phyloP scores from a whole-genome alignment of 2,329 filamentous ascomycete genomes.

The Fusarium sp. region DNA sequence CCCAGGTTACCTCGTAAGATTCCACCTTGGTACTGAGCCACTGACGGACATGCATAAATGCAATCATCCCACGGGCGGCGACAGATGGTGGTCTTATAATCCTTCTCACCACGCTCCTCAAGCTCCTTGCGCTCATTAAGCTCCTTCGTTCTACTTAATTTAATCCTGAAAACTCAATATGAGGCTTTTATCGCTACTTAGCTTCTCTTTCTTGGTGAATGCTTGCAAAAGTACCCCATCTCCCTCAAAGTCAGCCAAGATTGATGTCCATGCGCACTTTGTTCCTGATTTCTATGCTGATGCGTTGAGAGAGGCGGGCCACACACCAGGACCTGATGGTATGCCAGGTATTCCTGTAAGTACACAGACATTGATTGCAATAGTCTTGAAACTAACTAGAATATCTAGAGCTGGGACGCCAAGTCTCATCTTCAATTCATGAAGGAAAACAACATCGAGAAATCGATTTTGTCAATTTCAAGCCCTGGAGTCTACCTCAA shows the following conservation, averaged over 20 bases:
- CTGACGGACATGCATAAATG: neutral
- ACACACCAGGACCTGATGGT: constrained; percentile 11
- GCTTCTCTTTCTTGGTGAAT: neutral
- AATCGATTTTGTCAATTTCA: constrained; percentile 15
- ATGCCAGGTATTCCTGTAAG: constrained; percentile 16
- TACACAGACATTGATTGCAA: fast-evolving
- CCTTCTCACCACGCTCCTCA: too few relatives aligned
- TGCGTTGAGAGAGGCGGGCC: constrained; percentile 8
- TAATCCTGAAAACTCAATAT: neutral
- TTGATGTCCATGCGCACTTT: constrained; percentile 20
- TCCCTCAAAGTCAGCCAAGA: constrained; percentile 15
- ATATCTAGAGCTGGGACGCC: constrained; percentile 1
- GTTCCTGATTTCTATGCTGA: constrained; percentile 18
- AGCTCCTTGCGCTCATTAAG: neutral
- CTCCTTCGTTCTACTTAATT: neutral
- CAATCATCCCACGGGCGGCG: neutral
- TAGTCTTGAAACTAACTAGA: fast-evolving
- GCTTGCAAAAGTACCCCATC: constrained; percentile 9
- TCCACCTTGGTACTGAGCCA: neutral
- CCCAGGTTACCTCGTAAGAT: neutral
- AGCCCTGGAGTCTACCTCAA: constrained; percentile 24
- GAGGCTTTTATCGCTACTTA: constrained; percentile 3
- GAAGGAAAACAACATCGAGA: constrained; percentile 22
- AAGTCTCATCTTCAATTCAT: constrained; percentile 23
- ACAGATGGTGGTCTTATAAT: too few relatives aligned